Conservation (phyloP, 2,329 filamentous ascomycete genomes). For the Neocatenulostroma microsporum region DNA sequence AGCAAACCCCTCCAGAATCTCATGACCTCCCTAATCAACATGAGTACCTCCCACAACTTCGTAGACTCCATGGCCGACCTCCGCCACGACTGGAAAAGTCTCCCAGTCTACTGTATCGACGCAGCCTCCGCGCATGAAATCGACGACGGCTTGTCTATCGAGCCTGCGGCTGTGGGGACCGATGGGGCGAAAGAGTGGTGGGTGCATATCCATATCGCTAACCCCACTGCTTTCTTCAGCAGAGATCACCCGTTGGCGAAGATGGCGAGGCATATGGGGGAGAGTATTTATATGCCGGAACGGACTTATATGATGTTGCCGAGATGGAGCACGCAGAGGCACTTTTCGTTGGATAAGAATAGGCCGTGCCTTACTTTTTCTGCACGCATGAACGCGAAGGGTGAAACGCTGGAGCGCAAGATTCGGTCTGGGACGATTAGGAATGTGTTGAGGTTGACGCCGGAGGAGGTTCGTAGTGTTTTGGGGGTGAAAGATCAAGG, state of each 20-base stretch:
- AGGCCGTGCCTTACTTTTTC: conserved; percentile 56
- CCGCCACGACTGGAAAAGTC: conserved; percentile 53
- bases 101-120: conserved; percentile 67
- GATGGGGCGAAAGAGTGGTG: conserved; percentile 47
- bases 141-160: conserved; percentile 70
- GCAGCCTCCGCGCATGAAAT: conserved; percentile 58
- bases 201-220: conserved; percentile 72
- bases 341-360: conserved; percentile 48
- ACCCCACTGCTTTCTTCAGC: conserved; percentile 63
- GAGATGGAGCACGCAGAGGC: conserved; percentile 36
- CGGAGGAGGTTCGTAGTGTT: conserved; percentile 27
- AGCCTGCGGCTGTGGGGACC: conserved; percentile 32
- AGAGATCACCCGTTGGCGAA: conserved; percentile 52
- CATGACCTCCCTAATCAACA: conserved; percentile 25
- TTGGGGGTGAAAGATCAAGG: conserved; percentile 10
- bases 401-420: conserved; percentile 47
- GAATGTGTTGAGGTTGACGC: conserved; percentile 49
- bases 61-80: conserved; percentile 49
- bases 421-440: conserved; percentile 47
- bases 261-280: conserved; percentile 52
- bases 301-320: conserved; percentile 52
- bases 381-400: conserved; percentile 45
- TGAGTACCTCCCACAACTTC: conserved; percentile 31
- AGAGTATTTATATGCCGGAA: conserved; percentile 52
- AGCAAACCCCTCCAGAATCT: conserved; percentile 39